A percentile compares a stretch with the other conserved stretches of the same genome.
Evolutionary conservation across 176 grass and related monocot species (phyloP).

Genomic region (Ampelocalamus luodianensis): DNA sequence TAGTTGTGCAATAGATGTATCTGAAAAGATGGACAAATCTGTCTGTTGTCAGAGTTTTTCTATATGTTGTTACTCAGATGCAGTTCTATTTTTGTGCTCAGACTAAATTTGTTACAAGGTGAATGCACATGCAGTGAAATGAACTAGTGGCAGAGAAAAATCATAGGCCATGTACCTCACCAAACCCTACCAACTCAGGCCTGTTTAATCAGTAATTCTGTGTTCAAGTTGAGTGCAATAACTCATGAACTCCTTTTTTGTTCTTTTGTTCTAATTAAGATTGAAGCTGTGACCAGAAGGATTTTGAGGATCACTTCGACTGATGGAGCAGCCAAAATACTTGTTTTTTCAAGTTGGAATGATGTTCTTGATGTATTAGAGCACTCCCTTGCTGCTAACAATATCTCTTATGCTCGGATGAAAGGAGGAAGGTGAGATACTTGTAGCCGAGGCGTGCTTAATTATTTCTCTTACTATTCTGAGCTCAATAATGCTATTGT

Average conservation of each 20-base stretch:
- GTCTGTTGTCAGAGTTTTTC: background rate
- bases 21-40: slow-evolving; percentile 14
- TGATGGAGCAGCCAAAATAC: slow-evolving; percentile 71
- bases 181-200: background rate
- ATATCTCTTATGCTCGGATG: slow-evolving; percentile 82
- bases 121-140: slow-evolving; percentile 7
- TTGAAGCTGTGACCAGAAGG: slow-evolving; percentile 92
- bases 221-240: slow-evolving; percentile 4
- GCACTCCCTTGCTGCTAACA: slow-evolving; percentile 79
- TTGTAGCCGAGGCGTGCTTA: background rate
- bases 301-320: slow-evolving; percentile 79
- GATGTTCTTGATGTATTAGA: slow-evolving; percentile 91
- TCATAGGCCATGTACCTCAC: background rate
- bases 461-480: background rate
- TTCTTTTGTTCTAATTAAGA: slow-evolving; percentile 53
- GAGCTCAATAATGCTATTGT: slow-evolving; percentile 31
- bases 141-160: slow-evolving; percentile 1
- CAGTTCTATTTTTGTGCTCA: background rate
- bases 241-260: slow-evolving; percentile 21
- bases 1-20: slow-evolving; percentile 32
- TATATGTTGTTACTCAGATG: background rate
- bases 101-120: background rate
- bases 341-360: slow-evolving; percentile 98
- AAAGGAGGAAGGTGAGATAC: slow-evolving; percentile 91
- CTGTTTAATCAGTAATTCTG: slow-evolving; percentile 19